Base-by-base conservation (phyloP, 2,329 filamentous ascomycete species). In the Colletotrichum sp. region DNA sequence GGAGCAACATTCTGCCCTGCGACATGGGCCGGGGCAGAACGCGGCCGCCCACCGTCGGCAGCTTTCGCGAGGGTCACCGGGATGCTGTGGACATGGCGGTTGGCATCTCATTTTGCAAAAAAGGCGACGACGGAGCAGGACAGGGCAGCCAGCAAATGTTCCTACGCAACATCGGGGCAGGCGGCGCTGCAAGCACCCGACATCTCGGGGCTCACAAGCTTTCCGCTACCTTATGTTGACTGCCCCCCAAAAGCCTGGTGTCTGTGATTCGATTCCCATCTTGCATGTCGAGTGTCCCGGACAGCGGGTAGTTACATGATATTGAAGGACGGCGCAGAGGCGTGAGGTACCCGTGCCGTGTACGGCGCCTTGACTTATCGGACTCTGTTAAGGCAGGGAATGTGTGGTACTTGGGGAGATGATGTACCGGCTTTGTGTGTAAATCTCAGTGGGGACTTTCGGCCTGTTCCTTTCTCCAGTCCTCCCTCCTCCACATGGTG, bases 111-210 rank as follows among this genome's bases (percentile, higher is more conserved):
- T 66, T 59, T 70, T n/a, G 57, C 36, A 39, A 13, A 48, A 48
- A 22, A 48, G 44, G 11, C 44, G 44, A 48, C 34, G 12, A 22
- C 66, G 55, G 27, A 60, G 39, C 39, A 44, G 19, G 39, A 44
- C 39, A 44, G 39, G 39, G 44, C 44, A 52, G 39, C 19, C 19
- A 48, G n/a, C n/a, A 13, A 48, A 48, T 48, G 44, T 22, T 48
- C 44, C 55, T 30, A 30, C 16, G 27, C 19, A 48, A 48, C 25
- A 48, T 52, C 16, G 30, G 7, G 52, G 44, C n/a, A 27, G 72
- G 72, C n/a, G n/a, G 36, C 60, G 52, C 68, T 71, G 72, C 72
- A 64, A 64, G 30, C 36, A 61, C 25, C 72, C 72, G 72, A 22
- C 36, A 61, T 48, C 52, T 71, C 68, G 68, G 72, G 61, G 59